These are phyloP conservation scores for Abrus pulchellus DNA, from an alignment of 306 rosid species.

Conservation along the genomic window DNA sequence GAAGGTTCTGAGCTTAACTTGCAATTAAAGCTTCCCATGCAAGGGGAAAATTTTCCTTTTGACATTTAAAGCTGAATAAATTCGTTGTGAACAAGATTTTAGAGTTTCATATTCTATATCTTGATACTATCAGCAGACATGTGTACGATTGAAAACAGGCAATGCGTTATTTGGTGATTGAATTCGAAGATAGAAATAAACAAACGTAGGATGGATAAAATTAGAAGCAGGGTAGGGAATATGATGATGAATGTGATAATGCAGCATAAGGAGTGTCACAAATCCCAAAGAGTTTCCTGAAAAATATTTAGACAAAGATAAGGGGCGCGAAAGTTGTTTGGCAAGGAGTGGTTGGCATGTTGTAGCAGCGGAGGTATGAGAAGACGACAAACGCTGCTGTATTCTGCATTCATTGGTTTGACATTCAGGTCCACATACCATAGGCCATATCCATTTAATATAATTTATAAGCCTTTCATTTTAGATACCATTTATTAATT, in stretches of 20 bases:
- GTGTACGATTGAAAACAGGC: too few species aligned
- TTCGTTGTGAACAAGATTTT: background rate
- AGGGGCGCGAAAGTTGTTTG: constrained; percentile 58
- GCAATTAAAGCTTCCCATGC: background rate
- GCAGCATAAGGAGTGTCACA: constrained; percentile 41
- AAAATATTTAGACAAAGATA: constrained; percentile 49
- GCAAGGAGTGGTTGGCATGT: constrained; percentile 61
- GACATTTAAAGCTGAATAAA: background rate
- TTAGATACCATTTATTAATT: too few species aligned
- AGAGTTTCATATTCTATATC: background rate
- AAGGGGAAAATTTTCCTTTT: background rate
- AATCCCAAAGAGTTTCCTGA: constrained; percentile 50
- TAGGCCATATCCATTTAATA: too few species aligned
- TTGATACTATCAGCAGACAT: background rate
- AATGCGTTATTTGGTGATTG: background rate
- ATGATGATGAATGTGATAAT: constrained; percentile 36
- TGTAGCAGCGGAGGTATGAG: constrained; percentile 33
- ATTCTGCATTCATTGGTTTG: constrained; percentile 40
- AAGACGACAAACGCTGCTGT: constrained; percentile 53
- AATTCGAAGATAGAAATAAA: background rate
- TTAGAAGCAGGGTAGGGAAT: background rate
- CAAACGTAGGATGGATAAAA: background rate
- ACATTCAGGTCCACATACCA: constrained; percentile 42
- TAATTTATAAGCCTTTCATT: too few species aligned
- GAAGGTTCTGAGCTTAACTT: background rate